phyloP scores from a whole-genome alignment of 1,139 yeast species.

The Zygosaccharomyces sapae region DNA sequence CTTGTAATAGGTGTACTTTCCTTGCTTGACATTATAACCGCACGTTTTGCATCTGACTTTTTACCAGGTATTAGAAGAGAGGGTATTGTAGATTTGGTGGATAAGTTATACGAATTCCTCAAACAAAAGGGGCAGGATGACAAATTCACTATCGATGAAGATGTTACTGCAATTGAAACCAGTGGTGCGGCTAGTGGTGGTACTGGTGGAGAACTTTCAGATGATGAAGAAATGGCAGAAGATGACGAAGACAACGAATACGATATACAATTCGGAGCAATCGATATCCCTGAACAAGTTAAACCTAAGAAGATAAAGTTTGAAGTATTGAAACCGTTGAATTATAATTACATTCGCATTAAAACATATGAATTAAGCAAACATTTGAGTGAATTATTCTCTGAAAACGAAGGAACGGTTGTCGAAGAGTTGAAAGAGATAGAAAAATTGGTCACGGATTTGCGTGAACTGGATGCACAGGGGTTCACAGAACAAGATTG shows the following conservation, averaged over 20 bases:
- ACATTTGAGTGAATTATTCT: constrained; percentile 14
- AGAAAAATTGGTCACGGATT: constrained; percentile 17
- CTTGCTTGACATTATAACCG: constrained; percentile 45
- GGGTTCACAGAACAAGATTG: constrained; percentile 40
- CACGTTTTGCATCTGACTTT: constrained; percentile 44
- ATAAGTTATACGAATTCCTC: constrained; percentile 11
- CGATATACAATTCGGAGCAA: constrained; percentile 27
- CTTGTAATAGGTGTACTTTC: constrained; percentile 53
- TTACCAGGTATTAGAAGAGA: constrained; percentile 59
- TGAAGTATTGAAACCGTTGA: constrained; percentile 20
- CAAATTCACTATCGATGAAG: too few species aligned
- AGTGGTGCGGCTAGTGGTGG: constrained; percentile 15
- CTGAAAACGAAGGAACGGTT: constrained; percentile 26
- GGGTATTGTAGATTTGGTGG: constrained; percentile 54
- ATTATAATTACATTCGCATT: constrained; percentile 12
- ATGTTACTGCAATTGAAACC: constrained; percentile 20
- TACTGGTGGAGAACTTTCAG: constrained; percentile 23
- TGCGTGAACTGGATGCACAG: constrained; percentile 16
- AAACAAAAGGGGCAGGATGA: too few species aligned
- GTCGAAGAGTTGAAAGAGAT: constrained; percentile 33
- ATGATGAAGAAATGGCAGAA: constrained; percentile 23
- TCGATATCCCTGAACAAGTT: constrained; percentile 26
- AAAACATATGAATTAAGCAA: constrained; percentile 16
- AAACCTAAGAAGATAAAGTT: constrained; percentile 26
- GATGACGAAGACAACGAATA: constrained; percentile 35